Evolutionary conservation across 2,329 filamentous ascomycete genomes (phyloP).

Genomic region (Talaromyces sp.): DNA sequence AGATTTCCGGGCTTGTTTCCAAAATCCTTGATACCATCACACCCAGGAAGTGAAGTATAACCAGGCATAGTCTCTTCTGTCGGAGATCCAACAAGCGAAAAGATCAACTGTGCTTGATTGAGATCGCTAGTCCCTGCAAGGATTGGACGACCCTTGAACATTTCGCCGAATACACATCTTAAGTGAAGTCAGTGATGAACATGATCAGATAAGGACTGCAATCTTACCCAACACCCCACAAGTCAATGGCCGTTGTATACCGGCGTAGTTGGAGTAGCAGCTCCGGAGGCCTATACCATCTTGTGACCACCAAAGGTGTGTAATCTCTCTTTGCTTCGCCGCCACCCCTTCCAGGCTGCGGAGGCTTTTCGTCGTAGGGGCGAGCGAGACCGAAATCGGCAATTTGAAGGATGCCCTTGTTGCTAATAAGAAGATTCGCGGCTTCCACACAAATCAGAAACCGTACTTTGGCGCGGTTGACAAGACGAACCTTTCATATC

Average conservation of each 20-base stretch:
- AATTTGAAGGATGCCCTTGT: constrained; percentile 88
- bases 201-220: not conserved
- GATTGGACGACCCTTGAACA: constrained; percentile 92
- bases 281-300: constrained; percentile 96
- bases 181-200: not conserved
- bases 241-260: constrained; percentile 96
- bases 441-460: constrained; percentile 46
- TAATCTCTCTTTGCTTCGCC: constrained; percentile 87
- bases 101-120: constrained; percentile 90
- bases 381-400: constrained; percentile 94
- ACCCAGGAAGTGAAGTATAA: constrained; percentile 79
- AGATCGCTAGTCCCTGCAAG: constrained; percentile 82
- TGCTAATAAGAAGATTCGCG: constrained; percentile 94
- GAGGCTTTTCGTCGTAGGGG: constrained; percentile 83
- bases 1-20: constrained; percentile 63
- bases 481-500: constrained; percentile 73
- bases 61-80: constrained; percentile 90
- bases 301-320: constrained; percentile 91
- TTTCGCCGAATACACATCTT: constrained; percentile 96
- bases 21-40: constrained; percentile 66
- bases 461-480: constrained; percentile 1
- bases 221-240: constrained; percentile 92
- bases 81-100: constrained; percentile 84
- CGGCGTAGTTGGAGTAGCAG: constrained; percentile 79
- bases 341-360: constrained; percentile 71